Percentiles rank a stretch among this genome's conserved stretches.
phyloP scores from a whole-genome alignment of 305 asterid species.

The Solanum hybrid region DNA sequence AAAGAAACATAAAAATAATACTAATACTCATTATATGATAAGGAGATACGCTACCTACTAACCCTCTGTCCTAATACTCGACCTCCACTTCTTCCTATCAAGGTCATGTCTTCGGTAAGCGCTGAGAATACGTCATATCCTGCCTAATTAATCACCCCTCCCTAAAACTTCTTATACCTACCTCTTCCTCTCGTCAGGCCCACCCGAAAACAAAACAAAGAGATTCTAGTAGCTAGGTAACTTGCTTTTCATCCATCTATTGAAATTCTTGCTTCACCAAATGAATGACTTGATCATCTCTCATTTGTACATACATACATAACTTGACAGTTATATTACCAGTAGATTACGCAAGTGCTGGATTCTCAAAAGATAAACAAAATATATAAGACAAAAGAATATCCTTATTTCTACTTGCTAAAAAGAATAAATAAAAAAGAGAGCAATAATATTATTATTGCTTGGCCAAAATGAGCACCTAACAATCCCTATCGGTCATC shows the following conservation, averaged over 20 bases:
- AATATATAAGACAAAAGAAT: not conserved
- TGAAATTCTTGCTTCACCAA: not conserved
- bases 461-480: conserved; percentile 15
- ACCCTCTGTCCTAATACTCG: not conserved
- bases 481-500: conserved; percentile 2
- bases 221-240: not conserved
- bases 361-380: not conserved
- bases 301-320: not conserved
- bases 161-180: not conserved
- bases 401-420: not conserved
- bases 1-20: too few relatives aligned
- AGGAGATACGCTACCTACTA: not conserved
- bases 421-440: not conserved
- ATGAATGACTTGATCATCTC: not conserved
- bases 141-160: not conserved
- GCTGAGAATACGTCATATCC: not conserved
- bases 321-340: not conserved
- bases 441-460: not conserved
- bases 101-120: not conserved
- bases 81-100: not conserved
- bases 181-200: not conserved
- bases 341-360: not conserved
- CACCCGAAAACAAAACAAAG: not conserved
- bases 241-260: not conserved
- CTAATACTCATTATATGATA: not conserved